These are phyloP conservation scores for Bimuria novae-zelandiae DNA, from an alignment of 2,329 filamentous ascomycete species.

Conservation along the genomic window DNA sequence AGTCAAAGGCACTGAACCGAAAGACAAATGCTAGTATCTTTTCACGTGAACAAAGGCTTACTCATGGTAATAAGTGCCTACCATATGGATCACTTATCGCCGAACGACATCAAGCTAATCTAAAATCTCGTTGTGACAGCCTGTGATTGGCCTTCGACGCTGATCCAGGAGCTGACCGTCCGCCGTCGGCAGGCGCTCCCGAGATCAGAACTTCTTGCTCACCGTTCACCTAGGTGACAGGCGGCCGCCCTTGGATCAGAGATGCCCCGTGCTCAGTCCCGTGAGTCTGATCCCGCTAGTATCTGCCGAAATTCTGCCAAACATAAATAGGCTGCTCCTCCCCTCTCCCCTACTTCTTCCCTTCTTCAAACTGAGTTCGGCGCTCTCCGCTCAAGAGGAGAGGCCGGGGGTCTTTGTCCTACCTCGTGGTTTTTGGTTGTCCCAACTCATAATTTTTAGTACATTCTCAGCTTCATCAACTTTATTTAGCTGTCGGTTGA, in stretches of 20 bases:
- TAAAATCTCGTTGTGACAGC: neutral
- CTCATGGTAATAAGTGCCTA: too few relatives aligned
- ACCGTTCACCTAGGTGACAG: neutral
- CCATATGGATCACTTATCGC: neutral
- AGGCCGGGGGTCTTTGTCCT: neutral
- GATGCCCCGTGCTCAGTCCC: neutral
- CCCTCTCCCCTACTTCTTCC: neutral
- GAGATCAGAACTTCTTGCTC: neutral
- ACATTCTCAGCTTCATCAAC: too few relatives aligned
- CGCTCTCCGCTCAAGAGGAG: neutral
- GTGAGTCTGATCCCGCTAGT: too few relatives aligned
- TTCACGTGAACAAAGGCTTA: too few relatives aligned
- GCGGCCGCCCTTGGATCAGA: neutral
- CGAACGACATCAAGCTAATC: neutral
- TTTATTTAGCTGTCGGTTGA: too few relatives aligned
- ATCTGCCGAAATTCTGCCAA: neutral
- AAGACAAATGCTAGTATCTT: too few relatives aligned
- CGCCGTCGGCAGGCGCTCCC: neutral
- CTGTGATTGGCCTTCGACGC: neutral
- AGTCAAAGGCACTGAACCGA: too few relatives aligned
- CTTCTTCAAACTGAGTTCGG: neutral
- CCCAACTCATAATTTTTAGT: neutral
- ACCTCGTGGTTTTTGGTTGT: neutral
- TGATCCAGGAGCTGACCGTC: neutral
- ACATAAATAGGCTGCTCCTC: neutral